Evolutionary conservation across 352 stramenopile species (phyloP), one percentile per base, ranked within the genome.

Genomic region (Globisporangium irregulare): DNA sequence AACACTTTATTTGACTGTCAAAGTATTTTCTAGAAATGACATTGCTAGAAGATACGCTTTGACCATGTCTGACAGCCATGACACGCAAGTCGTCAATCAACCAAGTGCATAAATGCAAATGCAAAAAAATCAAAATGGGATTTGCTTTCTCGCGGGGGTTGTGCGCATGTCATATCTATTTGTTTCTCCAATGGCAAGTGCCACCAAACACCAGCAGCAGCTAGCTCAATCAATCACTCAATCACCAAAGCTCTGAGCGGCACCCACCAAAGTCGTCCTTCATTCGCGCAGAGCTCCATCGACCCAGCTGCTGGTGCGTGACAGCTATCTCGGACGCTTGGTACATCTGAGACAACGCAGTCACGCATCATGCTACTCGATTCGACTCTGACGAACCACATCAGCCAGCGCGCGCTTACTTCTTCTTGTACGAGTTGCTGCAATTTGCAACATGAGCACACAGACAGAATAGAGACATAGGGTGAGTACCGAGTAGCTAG

Each of bases 371-470:
- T 29, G 9, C 41, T 32, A 38, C 56, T 61, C 20, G 8, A 5
- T 9, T 8, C 6, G 32, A 20, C 6, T 38, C 10, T 50, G 56
- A 62, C n/a, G 56, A 62, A 32, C 32, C 12, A 20, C 32, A 60
- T 34, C 32, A 32, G 32, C 12, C 38, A 46, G 38, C 12, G 38
- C 10, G 29, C 56, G 56, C n/a, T 62, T 62, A 62, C 56, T 62
- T 62, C 56, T 62, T 32, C 32, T 32, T 38, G 56, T 62, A 62
- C n/a, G 56, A 62, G 56, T 62, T 62, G 56, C 56, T 62, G 50
- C 56, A 62, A 22, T 50, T 46, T 46, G 32, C 56, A 62, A 18
- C 32, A 50, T 46, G 55, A 60, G 50, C 56, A 62, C 20, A 59
- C 1, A 24, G 10, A 29, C 9, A 56, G n/a, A 56, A 24, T 24